Evolutionary conservation across 2,329 filamentous ascomycete genomes (phyloP), one percentile per base, ranked within the genome.

Genomic region (Coniochaeta hoffmannii): DNA sequence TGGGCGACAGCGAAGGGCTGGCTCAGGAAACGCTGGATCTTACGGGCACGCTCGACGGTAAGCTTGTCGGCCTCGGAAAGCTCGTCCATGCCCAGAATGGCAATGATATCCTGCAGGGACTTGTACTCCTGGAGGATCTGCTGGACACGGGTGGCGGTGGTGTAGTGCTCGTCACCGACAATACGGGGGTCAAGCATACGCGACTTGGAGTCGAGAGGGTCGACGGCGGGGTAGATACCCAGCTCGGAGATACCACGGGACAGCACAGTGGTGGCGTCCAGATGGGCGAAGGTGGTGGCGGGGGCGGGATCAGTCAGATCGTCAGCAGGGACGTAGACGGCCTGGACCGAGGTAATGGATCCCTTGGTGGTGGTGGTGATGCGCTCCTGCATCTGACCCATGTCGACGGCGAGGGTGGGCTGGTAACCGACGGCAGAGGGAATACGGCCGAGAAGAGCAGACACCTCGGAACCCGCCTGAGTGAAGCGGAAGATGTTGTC

Each of bases 401-500:
- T 97, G 81, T 97, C 92, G 77, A 96, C 89, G 80, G 92, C 92
- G 71, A 97, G 90, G 68, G 92, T 97, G 73, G 92, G 92, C 79
- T 97, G 94, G 86, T 99, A 99, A 88, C 94, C 94, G 88, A 99
- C 94, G 75, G 94, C 94, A 83, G 94, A 99, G 78, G 94, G 94
- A 71, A 99, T 99, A 91, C 94, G 93, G 83, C 94, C 94, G 65
- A 99, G 85, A 74, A 99, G 86, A 72, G 94, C 94, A 82, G 93
- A 97, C 86, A 99, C 94, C 82, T 99, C 94, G 71, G 94, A 97
- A 92, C 94, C 94, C 76, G 94, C 94, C 82, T 97, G 93, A 65
- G 93, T 97, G 86, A 97, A 97, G 73, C 94, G 89, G 90, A 97
- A 97, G 80, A 99, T 97, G 86, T 99, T 99, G 88, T 99, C 94